phyloP scores from a whole-genome alignment of 2,329 filamentous ascomycete species.

The Acrocalymma vagum region DNA sequence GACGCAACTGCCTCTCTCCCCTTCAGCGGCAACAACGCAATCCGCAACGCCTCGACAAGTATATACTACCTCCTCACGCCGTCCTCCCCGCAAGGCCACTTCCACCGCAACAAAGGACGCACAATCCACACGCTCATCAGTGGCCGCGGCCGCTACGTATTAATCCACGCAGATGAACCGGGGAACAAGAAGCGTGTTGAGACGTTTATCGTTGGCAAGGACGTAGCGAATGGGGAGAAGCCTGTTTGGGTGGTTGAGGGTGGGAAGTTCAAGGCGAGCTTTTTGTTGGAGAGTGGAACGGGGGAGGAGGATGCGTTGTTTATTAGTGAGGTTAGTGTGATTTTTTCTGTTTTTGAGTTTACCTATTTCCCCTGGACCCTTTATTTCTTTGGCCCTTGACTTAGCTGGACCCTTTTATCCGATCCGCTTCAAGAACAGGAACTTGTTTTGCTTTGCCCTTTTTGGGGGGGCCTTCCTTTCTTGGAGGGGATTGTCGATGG shows the following conservation, averaged over 20 bases:
- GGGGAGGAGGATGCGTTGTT: constrained; percentile 61
- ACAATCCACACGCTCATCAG: constrained; percentile 73
- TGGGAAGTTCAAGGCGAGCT: constrained; percentile 72
- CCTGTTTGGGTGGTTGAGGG: constrained; percentile 75
- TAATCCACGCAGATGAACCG: constrained; percentile 66
- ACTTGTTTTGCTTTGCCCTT: no score
- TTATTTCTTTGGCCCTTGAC: no score
- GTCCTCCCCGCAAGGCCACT: constrained; percentile 62
- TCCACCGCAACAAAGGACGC: constrained; percentile 69
- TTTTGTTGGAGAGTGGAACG: constrained; percentile 60
- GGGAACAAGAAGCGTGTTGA: constrained; percentile 64
- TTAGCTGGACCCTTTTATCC: no score
- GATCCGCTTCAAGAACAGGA: no score
- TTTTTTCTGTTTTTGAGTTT: not conserved
- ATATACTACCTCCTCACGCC: constrained; percentile 73
- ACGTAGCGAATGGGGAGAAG: constrained; percentile 66
- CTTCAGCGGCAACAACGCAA: constrained; percentile 47
- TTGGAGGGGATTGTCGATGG: no score
- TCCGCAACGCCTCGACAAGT: constrained; percentile 65
- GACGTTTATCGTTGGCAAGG: constrained; percentile 68
- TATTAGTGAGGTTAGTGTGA: constrained; percentile 65
- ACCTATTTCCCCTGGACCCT: not conserved
- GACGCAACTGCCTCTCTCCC: constrained; percentile 40
- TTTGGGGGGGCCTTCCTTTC: no score
- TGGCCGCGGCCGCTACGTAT: constrained; percentile 69